Evolutionary conservation across 164 flowering plant genomes (phyloP).

Genomic region (Euptelea pleiosperma): DNA sequence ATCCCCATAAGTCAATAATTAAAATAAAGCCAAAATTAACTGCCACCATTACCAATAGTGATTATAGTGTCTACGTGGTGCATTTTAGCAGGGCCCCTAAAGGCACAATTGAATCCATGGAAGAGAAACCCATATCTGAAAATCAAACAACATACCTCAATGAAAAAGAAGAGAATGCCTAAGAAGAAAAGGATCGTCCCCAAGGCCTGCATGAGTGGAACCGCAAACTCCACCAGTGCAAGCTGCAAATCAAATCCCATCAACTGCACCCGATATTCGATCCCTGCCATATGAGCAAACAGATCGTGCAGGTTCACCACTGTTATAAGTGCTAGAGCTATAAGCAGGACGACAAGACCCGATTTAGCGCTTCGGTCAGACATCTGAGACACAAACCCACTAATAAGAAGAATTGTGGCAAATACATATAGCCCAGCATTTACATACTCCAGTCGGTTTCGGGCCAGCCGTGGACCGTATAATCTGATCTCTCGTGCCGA

Average conservation of each 20-base stretch:
- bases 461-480: constrained; percentile 58
- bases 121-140: no score
- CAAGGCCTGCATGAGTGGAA: constrained; percentile 52
- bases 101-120: no score
- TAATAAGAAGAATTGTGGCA: constrained; percentile 47
- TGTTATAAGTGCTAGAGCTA: constrained; percentile 36
- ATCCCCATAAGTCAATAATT: no score
- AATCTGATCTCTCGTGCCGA: constrained; percentile 68
- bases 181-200: constrained; percentile 56
- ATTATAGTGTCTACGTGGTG: no score
- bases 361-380: constrained; percentile 45
- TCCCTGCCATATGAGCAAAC: constrained; percentile 68
- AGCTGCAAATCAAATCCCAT: constrained; percentile 65
- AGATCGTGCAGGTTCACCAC: constrained; percentile 75
- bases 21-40: no score
- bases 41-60: no score
- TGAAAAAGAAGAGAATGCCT: constrained; percentile 54
- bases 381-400: constrained; percentile 57
- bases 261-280: constrained; percentile 52
- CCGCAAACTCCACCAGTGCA: constrained; percentile 75
- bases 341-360: constrained; percentile 58
- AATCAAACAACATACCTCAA: constrained; percentile 68
- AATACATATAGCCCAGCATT: constrained; percentile 80
- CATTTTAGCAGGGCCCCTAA: no score
- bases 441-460: constrained; percentile 65